Evolutionary conservation across 225 moss, liverwort and hornwort genomes (phyloP), one percentile per base, ranked within the genome.

Genomic region (Climacium dendroides): DNA sequence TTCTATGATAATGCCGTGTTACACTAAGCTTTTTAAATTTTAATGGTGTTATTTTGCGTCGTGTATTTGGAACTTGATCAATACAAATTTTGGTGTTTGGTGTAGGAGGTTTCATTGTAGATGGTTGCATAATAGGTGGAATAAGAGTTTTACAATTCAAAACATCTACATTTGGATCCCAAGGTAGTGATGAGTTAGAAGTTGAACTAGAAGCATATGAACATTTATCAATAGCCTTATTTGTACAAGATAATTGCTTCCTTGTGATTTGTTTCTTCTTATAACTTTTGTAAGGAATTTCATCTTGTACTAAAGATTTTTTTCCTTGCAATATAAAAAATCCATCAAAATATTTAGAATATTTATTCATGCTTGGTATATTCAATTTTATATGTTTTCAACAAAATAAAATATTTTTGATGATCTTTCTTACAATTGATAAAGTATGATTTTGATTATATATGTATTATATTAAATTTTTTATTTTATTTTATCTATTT

Each of bases 121-220:
- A 77, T 48, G 47, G 34, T 45, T 85, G 75, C 34, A 86, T 53
- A 41, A 57, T 1, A 23, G 82, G 79, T 12, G 87, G 87, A 79
- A 84, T 19, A 41, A 92, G 86, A 32, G 79, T 62, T 76, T 89
- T 92, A 57, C 70, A 88, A 69, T 90, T 82, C 23, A 91, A 66
- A 53, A 86, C 63, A 39, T 89, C 85, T 22, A 60, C 2, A 28
- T 58, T 78, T 45, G 35, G 25, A 53, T 89, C 16, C 80, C 83
- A 91, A 57, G 2, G 76, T 12, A 85, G 35, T 12, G 72, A 89
- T 55, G 34, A 20, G 5, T 85, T 0, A 28, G 80, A 88, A 37
- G n/a, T 7, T 19, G 11, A 80, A 70, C 43, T 92, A 25, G 91
- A 88, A n/a, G 87, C 29, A 66, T 89, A 79, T 26, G 83, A 87